These are phyloP conservation scores for Closterium sp. DNA, from an alignment of 139 green algal genomes.

Conservation along the genomic window DNA sequence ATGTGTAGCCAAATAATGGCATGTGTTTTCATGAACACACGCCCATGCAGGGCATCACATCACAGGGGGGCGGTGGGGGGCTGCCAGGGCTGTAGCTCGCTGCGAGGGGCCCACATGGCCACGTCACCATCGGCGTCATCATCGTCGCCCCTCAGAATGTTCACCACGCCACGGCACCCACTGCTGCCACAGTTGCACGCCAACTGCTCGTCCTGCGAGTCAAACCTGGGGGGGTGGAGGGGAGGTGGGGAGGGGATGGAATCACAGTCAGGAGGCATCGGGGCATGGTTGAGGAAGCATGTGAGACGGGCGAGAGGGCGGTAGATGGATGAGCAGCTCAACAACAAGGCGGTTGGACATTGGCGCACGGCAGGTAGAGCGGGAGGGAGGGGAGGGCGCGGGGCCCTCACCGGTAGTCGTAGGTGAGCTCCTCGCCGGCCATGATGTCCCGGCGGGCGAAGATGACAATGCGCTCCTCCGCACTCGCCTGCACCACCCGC, in stretches of 20 bases:
- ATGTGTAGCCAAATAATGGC: too few species aligned
- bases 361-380: not conserved
- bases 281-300: not conserved
- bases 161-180: slow-evolving; percentile 48
- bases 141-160: slow-evolving; percentile 35
- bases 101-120: slow-evolving; percentile 25
- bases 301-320: not conserved
- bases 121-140: slow-evolving; percentile 21
- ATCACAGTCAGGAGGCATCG: not conserved
- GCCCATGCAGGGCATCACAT: too few species aligned
- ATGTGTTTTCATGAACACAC: too few species aligned
- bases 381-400: not conserved
- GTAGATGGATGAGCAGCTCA: slow-evolving; percentile 6
- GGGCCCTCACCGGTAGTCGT: slow-evolving; percentile 54
- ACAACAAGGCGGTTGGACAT: not conserved
- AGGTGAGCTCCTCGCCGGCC: slow-evolving; percentile 57
- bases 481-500: slow-evolving; percentile 26
- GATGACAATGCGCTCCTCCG: slow-evolving; percentile 52
- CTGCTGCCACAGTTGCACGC: slow-evolving; percentile 47
- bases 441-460: slow-evolving; percentile 49
- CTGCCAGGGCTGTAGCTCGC: slow-evolving; percentile 28
- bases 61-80: not conserved
- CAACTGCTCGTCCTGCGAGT: slow-evolving; percentile 45
- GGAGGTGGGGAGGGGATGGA: too few species aligned
- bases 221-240: slow-evolving; percentile 32